Evolutionary conservation across 495 filamentous ascomycete species (phyloP).

Genomic region (Hypoxylon fragiforme): DNA sequence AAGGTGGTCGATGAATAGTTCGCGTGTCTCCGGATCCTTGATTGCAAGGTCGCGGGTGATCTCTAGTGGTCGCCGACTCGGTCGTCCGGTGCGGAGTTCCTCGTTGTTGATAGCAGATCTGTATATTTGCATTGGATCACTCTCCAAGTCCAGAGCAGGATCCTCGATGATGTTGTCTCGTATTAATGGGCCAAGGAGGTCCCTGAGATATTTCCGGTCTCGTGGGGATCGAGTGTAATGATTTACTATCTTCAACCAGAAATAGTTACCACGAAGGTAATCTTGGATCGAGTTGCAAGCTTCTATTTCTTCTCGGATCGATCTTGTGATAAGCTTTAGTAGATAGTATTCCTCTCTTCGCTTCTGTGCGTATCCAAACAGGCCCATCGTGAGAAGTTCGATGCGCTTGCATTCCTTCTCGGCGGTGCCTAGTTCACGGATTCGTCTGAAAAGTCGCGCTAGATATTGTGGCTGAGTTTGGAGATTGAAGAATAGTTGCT

Average conservation of each 20-base stretch:
- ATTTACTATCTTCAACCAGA: slow-evolving; percentile 84
- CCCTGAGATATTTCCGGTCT: slow-evolving; percentile 88
- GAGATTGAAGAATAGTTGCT: slow-evolving; percentile 95
- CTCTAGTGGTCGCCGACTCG: slow-evolving; percentile 75
- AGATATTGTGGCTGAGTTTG: slow-evolving; percentile 97
- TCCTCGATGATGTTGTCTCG: slow-evolving; percentile 90
- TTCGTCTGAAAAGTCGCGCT: slow-evolving; percentile 77
- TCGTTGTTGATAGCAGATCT: slow-evolving; percentile 93
- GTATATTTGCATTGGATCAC: slow-evolving; percentile 97
- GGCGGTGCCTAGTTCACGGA: slow-evolving; percentile 81
- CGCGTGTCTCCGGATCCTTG: slow-evolving; percentile 86
- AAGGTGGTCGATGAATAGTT: slow-evolving; percentile 88
- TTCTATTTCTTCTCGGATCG: slow-evolving; percentile 86
- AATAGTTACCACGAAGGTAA: slow-evolving; percentile 86
- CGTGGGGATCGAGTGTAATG: slow-evolving; percentile 90
- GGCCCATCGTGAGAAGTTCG: slow-evolving; percentile 91
- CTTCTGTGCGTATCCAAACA: slow-evolving; percentile 98
- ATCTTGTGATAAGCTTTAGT: slow-evolving; percentile 80
- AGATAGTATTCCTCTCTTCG: slow-evolving; percentile 95
- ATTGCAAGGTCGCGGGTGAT: slow-evolving; percentile 91
- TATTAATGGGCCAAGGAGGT: slow-evolving; percentile 79
- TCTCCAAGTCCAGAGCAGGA: slow-evolving; percentile 86
- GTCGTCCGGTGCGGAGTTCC: slow-evolving; percentile 85
- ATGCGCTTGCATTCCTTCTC: slow-evolving; percentile 93
- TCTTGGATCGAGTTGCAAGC: slow-evolving; percentile 73